Evolutionary conservation across 805 yeast species (phyloP), one percentile per base, ranked within the genome.

Genomic region (Starmerella apis): DNA sequence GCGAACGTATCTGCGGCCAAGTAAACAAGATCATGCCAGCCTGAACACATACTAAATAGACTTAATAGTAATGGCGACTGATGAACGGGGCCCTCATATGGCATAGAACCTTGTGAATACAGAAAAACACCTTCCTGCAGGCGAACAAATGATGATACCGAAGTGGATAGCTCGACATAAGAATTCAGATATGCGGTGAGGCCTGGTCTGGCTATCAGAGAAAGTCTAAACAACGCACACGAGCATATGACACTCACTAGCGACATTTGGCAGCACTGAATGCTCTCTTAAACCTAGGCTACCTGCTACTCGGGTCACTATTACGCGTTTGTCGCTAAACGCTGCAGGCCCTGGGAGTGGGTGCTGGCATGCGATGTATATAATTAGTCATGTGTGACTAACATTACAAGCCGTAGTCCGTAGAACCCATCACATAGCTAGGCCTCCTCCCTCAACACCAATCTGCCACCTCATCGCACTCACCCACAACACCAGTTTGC

Each of bases 11-110:
- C 96, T 2, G 76, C 59, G 1, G 69, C 43, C 0, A 88, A 74
- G 63, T 72, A 88, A 2, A 83, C 30, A 10, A 76, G 52, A 48
- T 71, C 68, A 44, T 60, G 41, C 43, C 43, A 41, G 24, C 24
- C 24, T 19, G 47, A 2, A 4, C 8, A 2, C 10, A 18, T 31
- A n/a, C 63, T 56, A 7, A 77, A 41, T 6, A 68, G 43, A 10
- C 73, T 68, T 61, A 81, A 71, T 1, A 90, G 60, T 18, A 87
- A 62, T 3, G 96, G 95, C 3, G 94, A 79, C 58, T 86, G 95
- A 65, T 86, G 90, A 31, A 82, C 81, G 16, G 87, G 79, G 9
- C 96, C 96, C 53, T 78, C 78, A 60, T 86, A 90, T 8, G 86
- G 78, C 43, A 79, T 73, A 46, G 83, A 69, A 19, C 71, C 72